phyloP scores from a whole-genome alignment of 2,329 filamentous ascomycete species.

The Colletotrichum brevisporum region DNA sequence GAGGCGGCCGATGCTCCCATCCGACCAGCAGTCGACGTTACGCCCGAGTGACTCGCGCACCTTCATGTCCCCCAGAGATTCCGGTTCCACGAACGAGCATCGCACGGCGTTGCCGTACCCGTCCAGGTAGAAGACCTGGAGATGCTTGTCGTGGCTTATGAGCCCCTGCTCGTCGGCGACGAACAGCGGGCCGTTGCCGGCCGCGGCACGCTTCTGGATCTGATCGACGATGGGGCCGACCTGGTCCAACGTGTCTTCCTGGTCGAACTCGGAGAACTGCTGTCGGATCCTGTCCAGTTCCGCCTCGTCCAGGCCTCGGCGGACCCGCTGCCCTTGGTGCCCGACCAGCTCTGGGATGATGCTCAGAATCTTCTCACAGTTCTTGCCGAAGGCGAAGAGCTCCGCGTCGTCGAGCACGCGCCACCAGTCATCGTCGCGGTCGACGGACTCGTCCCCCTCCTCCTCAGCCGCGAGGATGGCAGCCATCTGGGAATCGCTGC shows the following conservation, averaged over 20 bases:
- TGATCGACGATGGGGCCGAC: slow-evolving; percentile 1
- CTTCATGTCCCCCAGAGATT: slow-evolving; percentile 4
- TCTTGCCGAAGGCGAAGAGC: not conserved
- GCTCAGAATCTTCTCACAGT: not conserved
- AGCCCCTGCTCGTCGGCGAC: slow-evolving; percentile 8
- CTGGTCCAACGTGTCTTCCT: not conserved
- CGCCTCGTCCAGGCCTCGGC: not conserved
- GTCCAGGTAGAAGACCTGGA: slow-evolving; percentile 1
- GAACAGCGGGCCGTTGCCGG: not conserved
- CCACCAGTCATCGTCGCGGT: not conserved
- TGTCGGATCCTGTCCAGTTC: not conserved
- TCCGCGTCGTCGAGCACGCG: slow-evolving; percentile 1
- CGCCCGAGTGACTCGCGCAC: not conserved
- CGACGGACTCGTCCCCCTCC: not conserved
- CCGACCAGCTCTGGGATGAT: not conserved
- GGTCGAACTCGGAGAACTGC: slow-evolving; percentile 2
- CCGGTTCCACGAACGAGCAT: not conserved
- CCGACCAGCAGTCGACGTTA: slow-evolving; percentile 1
- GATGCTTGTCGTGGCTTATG: not conserved
- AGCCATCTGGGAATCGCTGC: not conserved
- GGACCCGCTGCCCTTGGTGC: not conserved
- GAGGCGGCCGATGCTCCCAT: not conserved
- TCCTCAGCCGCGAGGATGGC: not conserved
- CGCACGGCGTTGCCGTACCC: slow-evolving; percentile 5
- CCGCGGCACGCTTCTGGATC: slow-evolving; percentile 1